Base-by-base conservation (phyloP, 2,329 filamentous ascomycete genomes). In the Cryphonectria naterciae region DNA sequence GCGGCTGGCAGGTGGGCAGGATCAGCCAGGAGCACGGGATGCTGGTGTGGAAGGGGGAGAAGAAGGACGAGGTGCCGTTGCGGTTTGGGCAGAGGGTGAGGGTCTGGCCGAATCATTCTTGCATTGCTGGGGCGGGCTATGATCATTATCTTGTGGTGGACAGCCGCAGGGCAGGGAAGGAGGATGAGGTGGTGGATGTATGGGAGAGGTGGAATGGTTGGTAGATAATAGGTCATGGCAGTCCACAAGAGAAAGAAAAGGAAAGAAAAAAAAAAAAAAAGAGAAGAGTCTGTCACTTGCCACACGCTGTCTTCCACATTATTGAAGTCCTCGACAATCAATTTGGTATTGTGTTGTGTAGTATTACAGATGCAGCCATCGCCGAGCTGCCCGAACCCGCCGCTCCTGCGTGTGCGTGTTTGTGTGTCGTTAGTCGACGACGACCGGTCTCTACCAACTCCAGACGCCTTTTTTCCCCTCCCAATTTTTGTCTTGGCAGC, bases 21-120 rank as follows among this genome's bases (percentile, higher is more conserved):
- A 87, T 95, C 70, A 91, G 90, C 74, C 93, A 95, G 81, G 93
- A 96, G 81, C 93, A 95, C 80, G 92, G 91, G 0, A 89, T 94
- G 68, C 77, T 95, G 75, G 84, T 82, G 1, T 94, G 91, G 88
- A 81, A 83, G 54, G 85, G 84, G 0, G 78, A 83, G 15, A 79
- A 83, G n/a, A 80, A 86, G 64, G 81, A 80, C n/a, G 79, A 83
- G 58, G 79, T 86, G 58, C 77, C 81, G 63, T 77, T 93, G 70
- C 73, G 79, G 2, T 82, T 93, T 43, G 92, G 93, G 0, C 87
- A 93, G 77, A 88, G 89, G 76, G 80, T 95, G 37, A 84, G 89
- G 70, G 82, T 95, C 10, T 95, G 91, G 89, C 92, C 93, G 0
- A 95, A 95, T 75, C 93, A 96, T 81, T 89, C 92, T 49, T 96